These are phyloP conservation scores for Alternaria brassicicola DNA, from an alignment of 2,329 filamentous ascomycete genomes.

Conservation along the genomic window DNA sequence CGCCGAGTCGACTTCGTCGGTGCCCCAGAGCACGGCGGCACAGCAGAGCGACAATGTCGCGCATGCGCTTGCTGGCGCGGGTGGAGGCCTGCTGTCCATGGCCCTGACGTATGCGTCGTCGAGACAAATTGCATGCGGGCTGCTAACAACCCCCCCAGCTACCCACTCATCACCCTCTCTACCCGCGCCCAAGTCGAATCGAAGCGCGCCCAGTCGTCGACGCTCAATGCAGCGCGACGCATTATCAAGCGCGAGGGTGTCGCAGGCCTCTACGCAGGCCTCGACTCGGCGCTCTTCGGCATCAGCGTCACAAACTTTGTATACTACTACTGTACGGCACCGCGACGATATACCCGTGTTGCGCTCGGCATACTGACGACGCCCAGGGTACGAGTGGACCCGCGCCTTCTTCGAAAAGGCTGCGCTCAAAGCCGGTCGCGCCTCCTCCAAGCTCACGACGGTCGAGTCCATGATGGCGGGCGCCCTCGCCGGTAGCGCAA, in stretches of 20 bases:
- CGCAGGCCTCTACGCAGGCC: constrained; percentile 85
- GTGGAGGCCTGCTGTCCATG: constrained; percentile 95
- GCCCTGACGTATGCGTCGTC: constrained; percentile 73
- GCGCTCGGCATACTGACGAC: constrained; percentile 10
- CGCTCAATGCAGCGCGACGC: constrained; percentile 78
- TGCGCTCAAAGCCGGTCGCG: constrained; percentile 73
- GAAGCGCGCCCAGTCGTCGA: constrained; percentile 84
- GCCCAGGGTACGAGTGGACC: constrained; percentile 90
- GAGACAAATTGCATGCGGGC: neutral
- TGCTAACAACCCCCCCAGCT: constrained; percentile 59
- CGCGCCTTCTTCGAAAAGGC: constrained; percentile 82
- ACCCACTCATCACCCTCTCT: constrained; percentile 95
- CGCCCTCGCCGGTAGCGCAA: constrained; percentile 90
- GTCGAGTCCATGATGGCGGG: constrained; percentile 94
- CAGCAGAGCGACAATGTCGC: constrained; percentile 97
- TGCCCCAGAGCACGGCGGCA: constrained; percentile 65
- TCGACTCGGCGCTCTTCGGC: constrained; percentile 93
- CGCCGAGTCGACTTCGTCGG: constrained; percentile 40
- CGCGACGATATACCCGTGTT: too few relatives aligned
- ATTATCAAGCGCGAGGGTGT: constrained; percentile 94
- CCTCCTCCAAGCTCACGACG: constrained; percentile 83
- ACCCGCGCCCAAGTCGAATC: constrained; percentile 98
- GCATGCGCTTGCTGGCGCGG: constrained; percentile 89
- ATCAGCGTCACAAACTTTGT: constrained; percentile 99
- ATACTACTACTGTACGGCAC: constrained; percentile 85